Percentiles rank a stretch among this genome's conserved stretches.
These are phyloP conservation scores for Diversispora epigaea DNA, from an alignment of 192 early-diverging fungal species.

Conservation along the genomic window DNA sequence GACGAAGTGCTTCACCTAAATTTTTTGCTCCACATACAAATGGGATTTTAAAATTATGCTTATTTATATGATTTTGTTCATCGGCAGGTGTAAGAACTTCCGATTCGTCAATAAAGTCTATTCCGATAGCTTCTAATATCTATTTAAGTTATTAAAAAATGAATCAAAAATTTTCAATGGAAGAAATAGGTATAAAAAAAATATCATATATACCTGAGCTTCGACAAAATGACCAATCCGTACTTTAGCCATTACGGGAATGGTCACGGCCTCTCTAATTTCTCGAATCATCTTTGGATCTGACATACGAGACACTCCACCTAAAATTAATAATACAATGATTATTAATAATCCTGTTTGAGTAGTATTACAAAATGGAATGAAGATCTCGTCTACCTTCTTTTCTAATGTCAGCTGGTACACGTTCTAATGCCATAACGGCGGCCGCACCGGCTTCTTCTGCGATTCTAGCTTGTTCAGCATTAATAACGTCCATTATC, in stretches of 20 bases:
- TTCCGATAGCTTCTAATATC: slow-evolving; percentile 86
- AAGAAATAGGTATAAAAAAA: background rate
- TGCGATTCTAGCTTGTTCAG: slow-evolving; percentile 96
- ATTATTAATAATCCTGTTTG: slow-evolving; percentile 16
- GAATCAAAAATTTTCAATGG: too few species aligned
- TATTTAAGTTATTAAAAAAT: slow-evolving; percentile 11
- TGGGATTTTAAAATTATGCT: slow-evolving; percentile 89
- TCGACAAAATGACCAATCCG: slow-evolving; percentile 99
- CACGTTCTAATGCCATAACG: slow-evolving; percentile 97
- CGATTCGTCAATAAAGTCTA: slow-evolving; percentile 98
- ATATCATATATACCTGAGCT: slow-evolving; percentile 61
- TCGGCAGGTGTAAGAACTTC: slow-evolving; percentile 96
- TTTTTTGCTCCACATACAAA: slow-evolving; percentile 97
- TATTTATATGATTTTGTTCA: slow-evolving; percentile 94
- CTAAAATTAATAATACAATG: slow-evolving; percentile 34
- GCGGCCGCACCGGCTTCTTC: slow-evolving; percentile 96
- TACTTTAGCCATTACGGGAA: slow-evolving; percentile 99
- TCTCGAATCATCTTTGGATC: slow-evolving; percentile 97
- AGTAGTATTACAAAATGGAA: background rate
- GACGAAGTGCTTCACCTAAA: slow-evolving; percentile 94
- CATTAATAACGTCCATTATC: slow-evolving; percentile 98
- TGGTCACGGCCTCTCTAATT: slow-evolving; percentile 91
- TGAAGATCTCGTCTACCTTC: slow-evolving; percentile 58
- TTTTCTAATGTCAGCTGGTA: slow-evolving; percentile 97
- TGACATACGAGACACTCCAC: slow-evolving; percentile 97